Evolutionary conservation across 192 early-diverging fungal species (phyloP).

Genomic region (Dissophora globulifera): DNA sequence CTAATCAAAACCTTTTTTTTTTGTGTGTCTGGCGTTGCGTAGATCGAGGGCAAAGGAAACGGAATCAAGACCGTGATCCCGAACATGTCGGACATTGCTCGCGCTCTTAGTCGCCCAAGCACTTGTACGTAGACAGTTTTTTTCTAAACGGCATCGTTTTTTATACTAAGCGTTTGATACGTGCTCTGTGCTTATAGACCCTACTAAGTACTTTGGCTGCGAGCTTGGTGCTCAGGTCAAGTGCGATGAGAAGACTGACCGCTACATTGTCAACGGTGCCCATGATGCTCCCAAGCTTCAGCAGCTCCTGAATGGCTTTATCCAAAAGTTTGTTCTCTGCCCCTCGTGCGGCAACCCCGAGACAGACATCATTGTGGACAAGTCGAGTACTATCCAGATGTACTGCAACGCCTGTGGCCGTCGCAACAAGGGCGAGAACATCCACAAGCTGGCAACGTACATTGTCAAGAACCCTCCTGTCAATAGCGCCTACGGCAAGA

Average conservation of each 20-base stretch:
- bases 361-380: slow-evolving; percentile 82
- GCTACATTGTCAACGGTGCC: slow-evolving; percentile 95
- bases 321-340: slow-evolving; percentile 95
- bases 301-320: slow-evolving; percentile 87
- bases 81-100: slow-evolving; percentile 96
- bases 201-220: slow-evolving; percentile 93
- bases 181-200: slow-evolving; percentile 54
- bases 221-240: slow-evolving; percentile 96
- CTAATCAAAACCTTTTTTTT: not conserved
- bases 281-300: slow-evolving; percentile 91
- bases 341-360: slow-evolving; percentile 95
- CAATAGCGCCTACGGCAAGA: slow-evolving; percentile 45
- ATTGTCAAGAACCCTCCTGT: slow-evolving; percentile 94
- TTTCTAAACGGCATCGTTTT: too few relatives aligned
- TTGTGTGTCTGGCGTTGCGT: not conserved
- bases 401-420: slow-evolving; percentile 95
- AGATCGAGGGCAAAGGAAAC: slow-evolving; percentile 98
- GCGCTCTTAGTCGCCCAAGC: slow-evolving; percentile 87
- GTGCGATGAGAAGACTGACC: slow-evolving; percentile 88
- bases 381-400: slow-evolving; percentile 63
- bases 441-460: slow-evolving; percentile 88
- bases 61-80: slow-evolving; percentile 98
- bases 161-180: slow-evolving; percentile 3
- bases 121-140: too few relatives aligned
- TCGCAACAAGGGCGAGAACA: slow-evolving; percentile 82